Evolutionary conservation across 805 yeast species (phyloP).

Genomic region (Blastobotrys peoriensis): DNA sequence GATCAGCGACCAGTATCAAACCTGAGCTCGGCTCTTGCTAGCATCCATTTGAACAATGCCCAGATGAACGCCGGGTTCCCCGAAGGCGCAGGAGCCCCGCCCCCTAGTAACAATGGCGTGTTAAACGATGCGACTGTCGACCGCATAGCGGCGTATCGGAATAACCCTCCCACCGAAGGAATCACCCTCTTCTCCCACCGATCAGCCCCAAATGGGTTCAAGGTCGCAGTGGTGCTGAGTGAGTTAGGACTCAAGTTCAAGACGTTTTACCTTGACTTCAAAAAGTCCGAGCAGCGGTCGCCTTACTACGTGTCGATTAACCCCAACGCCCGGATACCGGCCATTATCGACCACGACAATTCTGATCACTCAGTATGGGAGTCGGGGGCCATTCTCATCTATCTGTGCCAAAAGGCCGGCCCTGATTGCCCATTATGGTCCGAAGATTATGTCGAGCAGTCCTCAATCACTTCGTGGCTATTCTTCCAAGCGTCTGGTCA

Average conservation of each 20-base stretch:
- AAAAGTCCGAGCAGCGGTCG: slow-evolving; percentile 82
- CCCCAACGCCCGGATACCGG: slow-evolving; percentile 95
- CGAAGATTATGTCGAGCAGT: slow-evolving; percentile 67
- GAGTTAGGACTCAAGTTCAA: slow-evolving; percentile 75
- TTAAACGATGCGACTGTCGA: slow-evolving; percentile 9
- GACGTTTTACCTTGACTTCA: slow-evolving; percentile 81
- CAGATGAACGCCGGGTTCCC: slow-evolving; percentile 2
- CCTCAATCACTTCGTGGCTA: slow-evolving; percentile 82
- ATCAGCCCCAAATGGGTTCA: slow-evolving; percentile 93
- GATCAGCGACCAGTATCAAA: slow-evolving; percentile 24
- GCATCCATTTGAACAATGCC: slow-evolving; percentile 18
- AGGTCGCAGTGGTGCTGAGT: slow-evolving; percentile 83
- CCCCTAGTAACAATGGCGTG: background rate
- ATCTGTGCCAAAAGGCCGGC: slow-evolving; percentile 57
- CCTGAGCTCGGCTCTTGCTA: slow-evolving; percentile 27
- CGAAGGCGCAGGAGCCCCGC: slow-evolving; percentile 1
- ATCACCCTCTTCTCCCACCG: slow-evolving; percentile 73
- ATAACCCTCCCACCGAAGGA: slow-evolving; percentile 73
- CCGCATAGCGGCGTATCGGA: slow-evolving; percentile 64
- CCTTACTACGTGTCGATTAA: slow-evolving; percentile 91
- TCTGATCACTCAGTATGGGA: slow-evolving; percentile 88
- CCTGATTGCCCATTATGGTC: slow-evolving; percentile 77
- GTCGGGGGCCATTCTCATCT: slow-evolving; percentile 84
- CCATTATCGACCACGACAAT: slow-evolving; percentile 79
- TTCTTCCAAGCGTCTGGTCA: slow-evolving; percentile 96